phyloP scores from a whole-genome alignment of 129 eudicot species.

The Kitagawia praeruptora region DNA sequence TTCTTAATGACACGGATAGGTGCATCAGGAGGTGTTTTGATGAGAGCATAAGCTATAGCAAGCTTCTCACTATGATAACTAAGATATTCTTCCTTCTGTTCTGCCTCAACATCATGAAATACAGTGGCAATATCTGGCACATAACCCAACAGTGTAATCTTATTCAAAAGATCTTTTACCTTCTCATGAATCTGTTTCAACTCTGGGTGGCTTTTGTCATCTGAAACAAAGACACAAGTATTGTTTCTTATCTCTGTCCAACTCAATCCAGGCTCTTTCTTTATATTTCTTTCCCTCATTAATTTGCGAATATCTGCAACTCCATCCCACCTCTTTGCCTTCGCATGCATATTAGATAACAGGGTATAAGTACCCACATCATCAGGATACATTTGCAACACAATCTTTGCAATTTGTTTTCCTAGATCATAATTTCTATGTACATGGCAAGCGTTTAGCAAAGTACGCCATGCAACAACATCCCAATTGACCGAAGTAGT shows the following conservation, averaged over 20 bases:
- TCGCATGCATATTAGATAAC: constrained; percentile 57
- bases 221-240: constrained; percentile 39
- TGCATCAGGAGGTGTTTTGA: constrained; percentile 44
- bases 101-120: constrained; percentile 64
- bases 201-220: constrained; percentile 44
- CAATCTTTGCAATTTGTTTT: constrained; percentile 33
- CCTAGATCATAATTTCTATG: constrained; percentile 50
- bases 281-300: constrained; percentile 38
- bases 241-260: constrained; percentile 41
- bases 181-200: constrained; percentile 46
- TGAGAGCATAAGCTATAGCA: constrained; percentile 52
- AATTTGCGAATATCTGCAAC: constrained; percentile 29
- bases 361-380: constrained; percentile 58
- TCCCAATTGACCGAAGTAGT: constrained; percentile 42
- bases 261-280: constrained; percentile 53
- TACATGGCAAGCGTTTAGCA: constrained; percentile 52
- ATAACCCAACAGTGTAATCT: constrained; percentile 46
- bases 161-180: constrained; percentile 38
- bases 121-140: constrained; percentile 40
- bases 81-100: constrained; percentile 46
- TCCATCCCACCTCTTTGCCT: constrained; percentile 51
- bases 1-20: constrained; percentile 39
- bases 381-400: constrained; percentile 35
- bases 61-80: constrained; percentile 67
- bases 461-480: constrained; percentile 54